Conservation (phyloP, 331 rosid species). For the Cydonia oblonga region DNA sequence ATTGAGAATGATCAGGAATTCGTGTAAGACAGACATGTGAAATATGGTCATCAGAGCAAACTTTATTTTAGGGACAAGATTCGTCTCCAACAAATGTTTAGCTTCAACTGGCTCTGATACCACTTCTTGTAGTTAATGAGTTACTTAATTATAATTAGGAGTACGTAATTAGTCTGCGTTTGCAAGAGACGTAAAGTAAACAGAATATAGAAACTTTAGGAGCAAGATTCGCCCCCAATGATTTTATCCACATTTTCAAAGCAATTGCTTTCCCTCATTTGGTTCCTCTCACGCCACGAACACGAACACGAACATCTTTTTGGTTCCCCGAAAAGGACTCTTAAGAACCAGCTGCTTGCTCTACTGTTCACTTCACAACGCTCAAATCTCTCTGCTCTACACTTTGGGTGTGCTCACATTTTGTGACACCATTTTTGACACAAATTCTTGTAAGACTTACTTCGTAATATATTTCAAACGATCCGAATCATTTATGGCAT, state of each 20-base stretch:
- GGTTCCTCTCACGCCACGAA: neutral
- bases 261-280: neutral
- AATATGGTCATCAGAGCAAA: neutral
- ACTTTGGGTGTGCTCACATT: neutral
- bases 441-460: too few relatives aligned
- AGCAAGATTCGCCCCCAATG: neutral
- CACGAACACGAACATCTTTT: neutral
- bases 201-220: neutral
- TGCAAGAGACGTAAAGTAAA: neutral
- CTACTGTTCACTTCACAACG: neutral
- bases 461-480: too few relatives aligned
- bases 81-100: neutral
- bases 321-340: neutral
- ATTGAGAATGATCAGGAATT: too few relatives aligned
- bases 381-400: neutral
- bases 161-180: too few relatives aligned
- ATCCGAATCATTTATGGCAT: neutral
- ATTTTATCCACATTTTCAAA: neutral
- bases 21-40: neutral
- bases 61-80: neutral
- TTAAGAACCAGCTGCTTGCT: neutral
- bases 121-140: neutral
- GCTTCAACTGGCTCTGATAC: neutral
- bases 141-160: neutral
- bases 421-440: neutral